Evolutionary conservation across 768 basidiomycete species (phyloP).

Genomic region (Tricholoma bakamatsutake): DNA sequence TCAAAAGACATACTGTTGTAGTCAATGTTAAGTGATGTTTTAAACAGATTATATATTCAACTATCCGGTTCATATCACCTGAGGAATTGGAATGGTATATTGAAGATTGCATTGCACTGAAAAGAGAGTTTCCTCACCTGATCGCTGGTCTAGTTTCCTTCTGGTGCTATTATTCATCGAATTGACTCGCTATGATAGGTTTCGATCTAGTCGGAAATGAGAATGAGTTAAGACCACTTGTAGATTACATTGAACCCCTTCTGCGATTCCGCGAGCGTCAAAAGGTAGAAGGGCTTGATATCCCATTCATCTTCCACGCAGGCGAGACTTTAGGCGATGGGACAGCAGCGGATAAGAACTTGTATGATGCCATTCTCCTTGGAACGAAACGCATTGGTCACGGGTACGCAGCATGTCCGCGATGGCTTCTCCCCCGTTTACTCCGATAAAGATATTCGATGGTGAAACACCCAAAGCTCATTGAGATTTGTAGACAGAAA

Average conservation of each 20-base stretch:
- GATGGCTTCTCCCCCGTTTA: neutral
- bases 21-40: neutral
- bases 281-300: slow-evolving; percentile 50
- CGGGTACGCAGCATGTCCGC: slow-evolving; percentile 38
- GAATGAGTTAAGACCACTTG: slow-evolving; percentile 52
- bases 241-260: slow-evolving; percentile 56
- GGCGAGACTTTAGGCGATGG: slow-evolving; percentile 82
- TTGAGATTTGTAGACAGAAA: slow-evolving; percentile 58
- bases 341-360: slow-evolving; percentile 58
- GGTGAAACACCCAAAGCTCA: slow-evolving; percentile 69
- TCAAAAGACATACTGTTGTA: neutral
- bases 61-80: slow-evolving; percentile 46
- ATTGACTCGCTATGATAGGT: slow-evolving; percentile 30
- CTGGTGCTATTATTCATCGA: neutral
- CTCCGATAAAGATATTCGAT: slow-evolving; percentile 53
- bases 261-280: slow-evolving; percentile 53
- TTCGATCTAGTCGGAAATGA: slow-evolving; percentile 83
- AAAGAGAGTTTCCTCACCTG: slow-evolving; percentile 67
- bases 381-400: slow-evolving; percentile 81
- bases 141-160: slow-evolving; percentile 48
- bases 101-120: slow-evolving; percentile 71
- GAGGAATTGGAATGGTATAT: slow-evolving; percentile 59
- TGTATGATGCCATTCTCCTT: slow-evolving; percentile 74
- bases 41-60: slow-evolving; percentile 64
- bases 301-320: slow-evolving; percentile 77